phyloP scores from a whole-genome alignment of 768 basidiomycete species.

The Serendipita indica region DNA sequence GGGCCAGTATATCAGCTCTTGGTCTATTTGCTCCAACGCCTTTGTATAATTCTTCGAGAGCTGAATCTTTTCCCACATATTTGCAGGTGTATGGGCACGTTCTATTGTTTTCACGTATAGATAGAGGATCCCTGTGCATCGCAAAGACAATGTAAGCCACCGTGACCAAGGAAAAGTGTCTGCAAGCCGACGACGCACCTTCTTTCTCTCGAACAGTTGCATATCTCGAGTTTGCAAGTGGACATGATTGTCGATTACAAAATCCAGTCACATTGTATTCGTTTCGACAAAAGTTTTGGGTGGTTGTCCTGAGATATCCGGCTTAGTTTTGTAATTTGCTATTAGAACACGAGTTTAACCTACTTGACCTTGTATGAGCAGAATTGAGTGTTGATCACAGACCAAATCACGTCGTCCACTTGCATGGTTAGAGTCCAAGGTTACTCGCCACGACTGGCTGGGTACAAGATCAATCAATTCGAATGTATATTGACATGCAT shows the following conservation, averaged over 20 bases:
- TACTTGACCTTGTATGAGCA: slow-evolving; percentile 99
- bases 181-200: slow-evolving; percentile 32
- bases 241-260: slow-evolving; percentile 90
- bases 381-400: slow-evolving; percentile 83
- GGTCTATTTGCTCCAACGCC: slow-evolving; percentile 95
- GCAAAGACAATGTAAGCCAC: not conserved
- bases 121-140: slow-evolving; percentile 57
- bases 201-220: slow-evolving; percentile 96
- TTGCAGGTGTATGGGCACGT: slow-evolving; percentile 86
- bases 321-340: slow-evolving; percentile 10
- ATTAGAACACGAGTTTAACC: slow-evolving; percentile 21
- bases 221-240: slow-evolving; percentile 93
- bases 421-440: slow-evolving; percentile 19
- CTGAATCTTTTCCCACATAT: slow-evolving; percentile 95
- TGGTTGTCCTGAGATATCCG: slow-evolving; percentile 50
- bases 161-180: not conserved
- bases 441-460: no score
- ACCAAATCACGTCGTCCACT: slow-evolving; percentile 96
- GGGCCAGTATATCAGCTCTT: slow-evolving; percentile 94
- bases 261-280: slow-evolving; percentile 97
- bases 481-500: no score
- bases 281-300: slow-evolving; percentile 97
- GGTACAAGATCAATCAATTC: no score
- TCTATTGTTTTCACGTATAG: slow-evolving; percentile 97
- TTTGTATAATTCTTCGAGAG: slow-evolving; percentile 89